Base-by-base conservation (phyloP, 116 monocot genomes). In the Posidonia oceanica region DNA sequence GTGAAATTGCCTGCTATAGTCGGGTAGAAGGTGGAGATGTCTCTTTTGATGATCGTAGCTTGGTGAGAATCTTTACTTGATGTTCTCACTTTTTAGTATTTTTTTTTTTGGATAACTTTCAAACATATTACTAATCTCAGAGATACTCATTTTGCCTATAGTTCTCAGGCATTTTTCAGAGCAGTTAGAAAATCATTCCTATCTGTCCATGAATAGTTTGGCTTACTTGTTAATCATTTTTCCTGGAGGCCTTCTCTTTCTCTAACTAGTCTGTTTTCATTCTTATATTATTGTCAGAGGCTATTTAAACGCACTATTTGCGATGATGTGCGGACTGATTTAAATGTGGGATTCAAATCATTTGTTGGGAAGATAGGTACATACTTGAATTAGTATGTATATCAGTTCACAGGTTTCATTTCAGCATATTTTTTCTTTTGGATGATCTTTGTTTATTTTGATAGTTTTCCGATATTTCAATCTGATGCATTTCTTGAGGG, bases 1-100 rank as follows among this genome's bases (percentile, higher is more conserved):
- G 79, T 80, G 99, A 99, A 78, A 77, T 99, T 75, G 99, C 86
- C 64, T 93, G 86, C 67, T 99, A 88, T 73, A 99, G 99, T 68
- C 93, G 93, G 38, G 71, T 81, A 52, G 93, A 90, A 74, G 84
- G 84, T 75, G 93, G 90, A 39, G 84, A 90, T 63, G 99, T 88
- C 67, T 79, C 77, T 80, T 99, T 93, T 84, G 90, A 99, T 75
- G 99, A 99, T 48, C 84, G 88, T 39, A 84, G 86, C 81, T 75
- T 93, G 88, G 99, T 99, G 81, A 84, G 85, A 75, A 5, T 59
- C 18, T 20, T 71, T 22, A 36, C 54, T 66, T 29, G 59, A 29
- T 65, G 14, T 40, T 71, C 21, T 62, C 61, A 13, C 66, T 54
- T 37, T 20, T 69, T 6, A n/a, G n/a, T n/a, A 36, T 8, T 20